Base-by-base conservation (phyloP, 2,329 filamentous ascomycete species). In the Aureobasidium sp. region DNA sequence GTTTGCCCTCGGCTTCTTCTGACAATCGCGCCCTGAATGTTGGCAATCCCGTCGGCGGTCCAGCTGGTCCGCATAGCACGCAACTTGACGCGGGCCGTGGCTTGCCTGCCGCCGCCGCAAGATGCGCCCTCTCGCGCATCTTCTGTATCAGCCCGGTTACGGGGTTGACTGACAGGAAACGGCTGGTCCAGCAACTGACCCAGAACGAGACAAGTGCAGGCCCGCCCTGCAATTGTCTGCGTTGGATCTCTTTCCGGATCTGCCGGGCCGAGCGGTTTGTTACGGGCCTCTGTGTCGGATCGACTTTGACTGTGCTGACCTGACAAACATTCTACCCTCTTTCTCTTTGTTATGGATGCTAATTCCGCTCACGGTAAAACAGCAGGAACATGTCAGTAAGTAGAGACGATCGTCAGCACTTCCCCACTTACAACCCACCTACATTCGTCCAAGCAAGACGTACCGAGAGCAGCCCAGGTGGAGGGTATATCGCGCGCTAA, bases 271-370 rank as follows among this genome's bases (percentile, higher is more conserved):
- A 60, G 25, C 57, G 36, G 44, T 49, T 60, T 49, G 57, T 60
- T 51, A 60, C 45, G 57, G 57, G 45, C 25, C 34, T 60, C 34
- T 60, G 45, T 60, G 36, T 60, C 45, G 57, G 57, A 51, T 60
- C 45, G 44, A 60, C 45, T n/a, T 60, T 42, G 9, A 34, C 45
- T 60, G 44, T 60, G 45, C 55, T 58, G 57, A 60, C 57, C 36
- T 60, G 57, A 60, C 57, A 60, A 60, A 60, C 57, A 60, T 60
- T 60, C 57, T 60, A 45, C 36, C 27, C 22, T 60, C 36, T 60
- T 49, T 42, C 14, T 20, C 51, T 51, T 51, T 29, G 34, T 51
- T 49, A 22, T 51, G 57, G 44, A 51, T 44, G 39, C 25, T 49
- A 14, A 48, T 60, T 49, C 36, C 36, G 41, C 36, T 45, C n/a